A percentile compares a stretch with the other conserved stretches of the same genome.
Conservation (phyloP, 192 early-diverging fungal genomes). For the Diversispora epigaea region DNA sequence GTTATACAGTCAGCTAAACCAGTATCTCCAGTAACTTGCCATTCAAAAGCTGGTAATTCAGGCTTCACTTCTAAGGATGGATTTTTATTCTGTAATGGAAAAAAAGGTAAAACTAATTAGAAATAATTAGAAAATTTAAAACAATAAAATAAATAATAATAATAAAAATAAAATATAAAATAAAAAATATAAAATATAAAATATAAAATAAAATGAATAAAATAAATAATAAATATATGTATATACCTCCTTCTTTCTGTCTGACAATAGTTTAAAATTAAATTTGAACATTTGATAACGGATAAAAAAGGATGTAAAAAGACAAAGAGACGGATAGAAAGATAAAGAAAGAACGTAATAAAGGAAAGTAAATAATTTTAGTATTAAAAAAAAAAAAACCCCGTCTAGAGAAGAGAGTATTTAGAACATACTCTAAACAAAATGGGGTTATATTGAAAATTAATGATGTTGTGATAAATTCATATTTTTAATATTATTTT, state of each 20-base stretch:
- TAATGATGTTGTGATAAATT: neutral
- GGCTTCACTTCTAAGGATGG: neutral
- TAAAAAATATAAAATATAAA: no score
- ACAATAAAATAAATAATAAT: neutral
- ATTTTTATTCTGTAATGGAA: neutral
- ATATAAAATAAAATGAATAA: neutral
- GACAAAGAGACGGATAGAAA: neutral
- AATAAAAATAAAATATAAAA: neutral
- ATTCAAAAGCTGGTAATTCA: slow-evolving; percentile 30
- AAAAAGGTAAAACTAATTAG: neutral
- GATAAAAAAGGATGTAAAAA: neutral
- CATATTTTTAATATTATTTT: no score
- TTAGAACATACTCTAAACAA: neutral
- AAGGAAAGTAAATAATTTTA: neutral
- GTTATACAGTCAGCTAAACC: neutral
- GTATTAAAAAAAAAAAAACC: neutral
- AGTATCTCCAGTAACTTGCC: slow-evolving; percentile 13
- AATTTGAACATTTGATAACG: slow-evolving; percentile 21
- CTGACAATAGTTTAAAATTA: slow-evolving; percentile 23
- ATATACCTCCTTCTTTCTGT: slow-evolving; percentile 32
- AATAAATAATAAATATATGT: neutral
- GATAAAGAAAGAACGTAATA: neutral
- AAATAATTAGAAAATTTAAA: neutral
- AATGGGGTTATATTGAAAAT: neutral
- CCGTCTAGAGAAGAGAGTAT: neutral